These are phyloP conservation scores for Fusarium solani-melongenae DNA, from an alignment of 2,329 filamentous ascomycete species.

Conservation along the genomic window DNA sequence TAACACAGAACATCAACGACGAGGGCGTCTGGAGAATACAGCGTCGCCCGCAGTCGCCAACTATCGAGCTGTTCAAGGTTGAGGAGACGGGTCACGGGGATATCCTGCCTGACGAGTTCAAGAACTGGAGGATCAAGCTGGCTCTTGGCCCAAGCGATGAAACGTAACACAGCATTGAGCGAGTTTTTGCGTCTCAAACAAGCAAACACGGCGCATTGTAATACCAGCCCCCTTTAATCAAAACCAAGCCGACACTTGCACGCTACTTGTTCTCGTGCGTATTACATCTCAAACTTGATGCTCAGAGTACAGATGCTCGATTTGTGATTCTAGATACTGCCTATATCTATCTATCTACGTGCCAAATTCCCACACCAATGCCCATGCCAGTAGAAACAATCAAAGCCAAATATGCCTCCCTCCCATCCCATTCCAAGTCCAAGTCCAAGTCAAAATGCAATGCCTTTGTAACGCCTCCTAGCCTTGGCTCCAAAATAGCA, in stretches of 20 bases:
- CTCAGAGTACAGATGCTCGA: neutral
- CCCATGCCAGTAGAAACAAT: conserved; percentile 3
- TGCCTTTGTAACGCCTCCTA: conserved; percentile 24
- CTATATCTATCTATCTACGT: conserved; percentile 31
- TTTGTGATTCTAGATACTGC: conserved; percentile 15
- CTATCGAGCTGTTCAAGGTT: conserved; percentile 79
- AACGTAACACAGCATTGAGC: conserved; percentile 5
- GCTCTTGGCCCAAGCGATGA: conserved; percentile 47
- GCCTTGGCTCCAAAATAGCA: conserved; percentile 23
- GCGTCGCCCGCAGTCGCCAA: conserved; percentile 68
- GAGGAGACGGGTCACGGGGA: conserved; percentile 78
- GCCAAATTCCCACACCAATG: neutral
- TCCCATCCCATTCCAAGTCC: conserved; percentile 7
- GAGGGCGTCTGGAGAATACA: conserved; percentile 85
- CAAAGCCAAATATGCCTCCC: conserved; percentile 21
- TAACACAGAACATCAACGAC: conserved; percentile 71
- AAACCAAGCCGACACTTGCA: neutral
- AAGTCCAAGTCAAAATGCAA: conserved; percentile 19
- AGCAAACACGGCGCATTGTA: neutral
- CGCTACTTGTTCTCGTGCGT: neutral
- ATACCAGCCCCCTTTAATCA: neutral
- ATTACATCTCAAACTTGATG: neutral
- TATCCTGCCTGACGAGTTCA: conserved; percentile 82
- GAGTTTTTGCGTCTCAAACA: neutral
- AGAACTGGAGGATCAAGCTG: conserved; percentile 76